Evolutionary conservation across 208 protist species (phyloP), one percentile per base, ranked within the genome.

Genomic region (Spongospora subterranea): DNA sequence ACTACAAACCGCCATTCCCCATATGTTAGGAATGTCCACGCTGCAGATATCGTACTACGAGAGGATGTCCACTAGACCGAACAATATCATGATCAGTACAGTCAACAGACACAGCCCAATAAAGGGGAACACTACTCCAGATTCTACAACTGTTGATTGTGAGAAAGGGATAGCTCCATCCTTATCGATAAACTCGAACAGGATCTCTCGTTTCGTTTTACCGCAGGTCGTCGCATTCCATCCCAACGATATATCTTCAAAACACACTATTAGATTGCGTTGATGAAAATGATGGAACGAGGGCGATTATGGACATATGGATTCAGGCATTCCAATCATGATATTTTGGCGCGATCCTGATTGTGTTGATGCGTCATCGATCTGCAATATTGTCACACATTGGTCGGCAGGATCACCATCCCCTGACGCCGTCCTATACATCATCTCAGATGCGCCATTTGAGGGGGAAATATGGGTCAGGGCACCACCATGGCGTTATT

Each of bases 31-130:
- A 82, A 82, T n/a, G 71, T 82, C 35, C 40, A 43, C 13, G 71
- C 71, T 17, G 17, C 71, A 35, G 71, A 45, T 43, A 82, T n/a
- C n/a, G 71, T 82, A 17, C 35, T 45, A 40, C n/a, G 6, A 82
- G 71, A 82, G 11, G 71, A 45, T 20, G 71, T 39, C 71, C 71
- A 82, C 71, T 82, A 82, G 71, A 82, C 71, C 6, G 11, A 45
- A 82, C 6, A 6, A 40, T 82, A 82, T 6, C n/a, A 43, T 43
- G 13, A 43, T 6, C 71, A 82, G n/a, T 29, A 60, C 24, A 6
- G 50, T 24, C 6, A 60, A 60, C 50, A 24, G 24, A 60, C 6
- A 60, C 24, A 29, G 6, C 50, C 17, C 6, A 43, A 82, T 39
- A 35, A 82, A 82, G 6, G 71, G n/a, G n/a, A 35, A n/a, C 6